phyloP scores from a whole-genome alignment of 768 basidiomycete species.

The Leccinum uliginosum region DNA sequence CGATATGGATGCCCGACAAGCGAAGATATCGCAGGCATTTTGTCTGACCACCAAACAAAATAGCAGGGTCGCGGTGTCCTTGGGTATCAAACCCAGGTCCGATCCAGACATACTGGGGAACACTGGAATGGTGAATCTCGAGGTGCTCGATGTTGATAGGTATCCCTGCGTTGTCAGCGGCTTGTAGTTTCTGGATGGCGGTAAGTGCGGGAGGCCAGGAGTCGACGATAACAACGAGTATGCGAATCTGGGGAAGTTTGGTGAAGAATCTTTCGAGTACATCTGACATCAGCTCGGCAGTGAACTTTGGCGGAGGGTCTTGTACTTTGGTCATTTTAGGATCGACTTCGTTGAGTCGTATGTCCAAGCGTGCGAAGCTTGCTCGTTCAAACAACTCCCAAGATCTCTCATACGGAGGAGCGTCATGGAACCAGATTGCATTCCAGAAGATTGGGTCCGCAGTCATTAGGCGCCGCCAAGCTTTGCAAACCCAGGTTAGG shows the following conservation, averaged over 20 bases:
- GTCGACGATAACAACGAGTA: slow-evolving; percentile 54
- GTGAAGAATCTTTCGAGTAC: slow-evolving; percentile 50
- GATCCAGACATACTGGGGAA: slow-evolving; percentile 42
- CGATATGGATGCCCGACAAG: slow-evolving; percentile 55
- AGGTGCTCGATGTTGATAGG: slow-evolving; percentile 53
- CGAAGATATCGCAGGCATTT: slow-evolving; percentile 47
- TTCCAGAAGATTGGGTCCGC: slow-evolving; percentile 56
- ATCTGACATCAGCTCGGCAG: slow-evolving; percentile 38
- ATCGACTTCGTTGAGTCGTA: slow-evolving; percentile 53
- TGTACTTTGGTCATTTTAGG: slow-evolving; percentile 21
- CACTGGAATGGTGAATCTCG: slow-evolving; percentile 58
- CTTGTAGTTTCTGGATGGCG: slow-evolving; percentile 46
- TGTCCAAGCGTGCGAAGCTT: slow-evolving; percentile 49
- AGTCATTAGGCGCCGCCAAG: slow-evolving; percentile 49
- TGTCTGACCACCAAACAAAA: slow-evolving; percentile 49
- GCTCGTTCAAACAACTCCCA: slow-evolving; percentile 56
- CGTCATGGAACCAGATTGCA: slow-evolving; percentile 59
- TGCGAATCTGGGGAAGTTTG: slow-evolving; percentile 55
- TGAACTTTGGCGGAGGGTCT: slow-evolving; percentile 31
- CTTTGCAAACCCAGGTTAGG: slow-evolving; percentile 56
- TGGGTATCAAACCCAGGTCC: slow-evolving; percentile 38
- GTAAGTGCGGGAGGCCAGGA: slow-evolving; percentile 51
- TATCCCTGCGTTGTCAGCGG: slow-evolving; percentile 29
- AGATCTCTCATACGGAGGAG: slow-evolving; percentile 46
- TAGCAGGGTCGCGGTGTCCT: slow-evolving; percentile 30